Base-by-base conservation (phyloP, 2,329 filamentous ascomycete genomes). In the Exophiala calicioides region DNA sequence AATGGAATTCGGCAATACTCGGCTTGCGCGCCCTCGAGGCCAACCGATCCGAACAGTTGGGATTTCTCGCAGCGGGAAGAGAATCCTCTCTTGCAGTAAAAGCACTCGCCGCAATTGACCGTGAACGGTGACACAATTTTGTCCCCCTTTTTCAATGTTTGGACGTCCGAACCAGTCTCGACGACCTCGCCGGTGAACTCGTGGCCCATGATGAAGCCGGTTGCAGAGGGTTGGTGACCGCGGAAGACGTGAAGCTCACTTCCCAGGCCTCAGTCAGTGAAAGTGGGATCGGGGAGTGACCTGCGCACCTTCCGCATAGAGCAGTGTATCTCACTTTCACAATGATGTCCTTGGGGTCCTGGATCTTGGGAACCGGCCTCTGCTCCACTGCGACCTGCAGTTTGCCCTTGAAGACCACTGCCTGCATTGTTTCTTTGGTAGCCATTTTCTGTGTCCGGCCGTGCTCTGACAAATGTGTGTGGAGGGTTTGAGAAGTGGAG, bases 221-320 rank as follows among this genome's bases (percentile, higher is more conserved):
- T 80, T 1, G 68, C 74, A 5, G 82, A 85, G 18, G 81, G 77
- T 62, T 95, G 82, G 60, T 89, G 84, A 26, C 90, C 90, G 34
- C 90, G 85, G 70, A 84, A 95, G 43, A 88, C 82, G 68, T 95
- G 90, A 27, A 95, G 75, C 63, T 95, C 90, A 62, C 86, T 90
- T 35, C 15, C 26, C 3, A 26, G 8, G n/a, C n/a, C n/a, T n/a
- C n/a, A 31, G n/a, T 27, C 15, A 33, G 30, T 27, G 13, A 6
- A 15, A 21, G 6, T 29, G 15, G 24, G 30, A 45, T 10, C 20
- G 31, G 39, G 13, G 29, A 49, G 12, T 5, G 24, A 18, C 8
- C 13, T 33, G 73, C 80, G 62, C 71, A 90, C 88, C 86, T 91
- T 64, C 90, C 90, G 65, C 90, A 96, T 23, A 96, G 77, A 12